Conservation (phyloP, 2,329 filamentous ascomycete species). For the Chaetomium sp. region DNA sequence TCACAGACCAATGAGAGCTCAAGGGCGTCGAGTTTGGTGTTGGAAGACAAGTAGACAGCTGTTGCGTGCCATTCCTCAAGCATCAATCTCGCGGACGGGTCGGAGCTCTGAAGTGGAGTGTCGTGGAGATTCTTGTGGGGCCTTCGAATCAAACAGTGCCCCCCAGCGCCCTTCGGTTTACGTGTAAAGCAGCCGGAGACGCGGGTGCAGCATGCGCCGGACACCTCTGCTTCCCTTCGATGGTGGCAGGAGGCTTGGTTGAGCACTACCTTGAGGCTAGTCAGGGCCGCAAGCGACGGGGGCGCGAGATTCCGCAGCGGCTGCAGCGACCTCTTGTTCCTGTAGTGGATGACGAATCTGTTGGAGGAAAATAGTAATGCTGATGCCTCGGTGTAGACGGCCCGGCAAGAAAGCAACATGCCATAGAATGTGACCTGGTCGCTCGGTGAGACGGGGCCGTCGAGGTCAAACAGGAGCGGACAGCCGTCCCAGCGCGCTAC, state of each 20-base stretch:
- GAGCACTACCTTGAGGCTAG: neutral
- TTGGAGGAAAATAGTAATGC: neutral
- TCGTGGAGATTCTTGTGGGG: neutral
- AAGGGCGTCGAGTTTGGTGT: neutral
- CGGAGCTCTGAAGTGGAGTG: neutral
- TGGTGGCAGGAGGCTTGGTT: conserved; percentile 1
- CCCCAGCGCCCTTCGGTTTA: neutral
- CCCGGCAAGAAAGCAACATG: neutral
- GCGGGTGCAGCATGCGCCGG: neutral
- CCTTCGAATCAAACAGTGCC: neutral
- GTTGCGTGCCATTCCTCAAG: neutral
- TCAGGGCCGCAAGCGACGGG: neutral
- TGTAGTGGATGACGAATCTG: conserved; percentile 1
- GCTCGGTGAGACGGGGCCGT: neutral
- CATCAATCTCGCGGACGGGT: neutral
- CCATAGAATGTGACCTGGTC: neutral
- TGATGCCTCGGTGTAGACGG: neutral
- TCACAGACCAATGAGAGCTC: neutral
- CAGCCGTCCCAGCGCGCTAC: neutral
- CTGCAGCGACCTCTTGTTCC: neutral
- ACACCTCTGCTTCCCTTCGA: neutral
- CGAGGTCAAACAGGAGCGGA: neutral
- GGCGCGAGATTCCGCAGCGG: neutral
- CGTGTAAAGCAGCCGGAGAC: neutral
- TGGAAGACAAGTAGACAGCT: neutral